Base-by-base conservation (phyloP, 1,284 basidiomycete genomes). In the Blastosporella zonata region DNA sequence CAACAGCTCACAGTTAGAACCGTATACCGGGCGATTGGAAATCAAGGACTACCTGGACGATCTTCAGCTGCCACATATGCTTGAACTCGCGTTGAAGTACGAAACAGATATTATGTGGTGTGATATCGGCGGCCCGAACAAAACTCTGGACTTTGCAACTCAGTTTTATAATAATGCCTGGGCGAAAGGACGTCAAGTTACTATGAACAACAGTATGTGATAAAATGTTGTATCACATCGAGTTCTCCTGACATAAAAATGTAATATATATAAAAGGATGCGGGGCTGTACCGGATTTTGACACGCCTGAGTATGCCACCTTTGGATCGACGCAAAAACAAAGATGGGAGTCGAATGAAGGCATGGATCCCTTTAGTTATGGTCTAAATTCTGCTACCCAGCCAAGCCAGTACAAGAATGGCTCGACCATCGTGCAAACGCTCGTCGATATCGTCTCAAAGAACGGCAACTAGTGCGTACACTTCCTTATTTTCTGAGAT, bases 71-170 rank as follows among this genome's bases (percentile, higher is more conserved):
- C 75, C 76, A 1, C 81, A 83, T 43, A 82, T 83, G 79, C 53
- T 73, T 4, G 73, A 74, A 12, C 66, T 83, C 2, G 76, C 74
- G 0, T 57, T 70, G 17, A 68, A 70, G 12, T 82, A 82, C 44
- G 73, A 70, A 29, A 72, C 72, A 0, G 78, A 83, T 50, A 78
- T 83, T 39, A 74, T 82, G 79, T 77, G 78, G 79, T 82, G 79
- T 46, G 78, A 83, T 55, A 81, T 83, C 13, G 82, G 82, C 10
- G 76, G 79, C 6, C 72, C 77, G 0, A 81, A 79, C 55, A 69
- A 63, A 36, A 73, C 70, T 1, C 55, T 70, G 0, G 68, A 76
- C 12, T 75, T 80, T 41, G 74, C 76, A 0, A 69, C 75, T 2
- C 65, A 74, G 17, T 83, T 70, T 62, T 83, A 79, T 55, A 78